Conservation (phyloP, 345 rosid species). For the Hibiscus mutabilis region DNA sequence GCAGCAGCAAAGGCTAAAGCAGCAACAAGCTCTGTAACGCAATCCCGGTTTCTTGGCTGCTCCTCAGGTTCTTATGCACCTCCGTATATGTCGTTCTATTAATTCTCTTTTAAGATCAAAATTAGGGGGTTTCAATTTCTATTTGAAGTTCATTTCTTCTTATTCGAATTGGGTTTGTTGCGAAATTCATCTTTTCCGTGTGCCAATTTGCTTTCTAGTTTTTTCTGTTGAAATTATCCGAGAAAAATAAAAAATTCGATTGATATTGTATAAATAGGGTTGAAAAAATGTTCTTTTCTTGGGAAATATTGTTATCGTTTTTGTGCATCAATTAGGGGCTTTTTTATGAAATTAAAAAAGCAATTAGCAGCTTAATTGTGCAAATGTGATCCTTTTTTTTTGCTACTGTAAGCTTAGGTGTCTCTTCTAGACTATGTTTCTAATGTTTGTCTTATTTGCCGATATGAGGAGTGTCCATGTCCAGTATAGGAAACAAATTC, state of each 20-base stretch:
- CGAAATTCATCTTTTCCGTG: neutral
- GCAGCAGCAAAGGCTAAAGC: slow-evolving; percentile 55
- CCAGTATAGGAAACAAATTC: neutral
- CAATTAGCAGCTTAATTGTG: neutral
- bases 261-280: neutral
- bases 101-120: neutral
- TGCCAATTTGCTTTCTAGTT: neutral
- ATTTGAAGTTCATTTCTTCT: neutral
- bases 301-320: neutral
- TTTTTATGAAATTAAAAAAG: neutral
- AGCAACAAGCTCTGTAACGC: slow-evolving; percentile 46
- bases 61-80: slow-evolving; percentile 39
- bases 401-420: neutral
- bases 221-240: neutral
- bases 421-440: neutral
- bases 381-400: neutral
- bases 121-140: neutral
- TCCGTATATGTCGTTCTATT: neutral
- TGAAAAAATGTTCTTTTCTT: neutral
- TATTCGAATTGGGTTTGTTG: neutral
- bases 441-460: slow-evolving; percentile 1
- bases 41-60: slow-evolving; percentile 44
- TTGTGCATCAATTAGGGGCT: neutral
- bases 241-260: neutral
- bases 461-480: neutral